Evolutionary conservation across 1,284 basidiomycete genomes (phyloP), one percentile per base, ranked within the genome.

Genomic region (Ustilago cynodontis): DNA sequence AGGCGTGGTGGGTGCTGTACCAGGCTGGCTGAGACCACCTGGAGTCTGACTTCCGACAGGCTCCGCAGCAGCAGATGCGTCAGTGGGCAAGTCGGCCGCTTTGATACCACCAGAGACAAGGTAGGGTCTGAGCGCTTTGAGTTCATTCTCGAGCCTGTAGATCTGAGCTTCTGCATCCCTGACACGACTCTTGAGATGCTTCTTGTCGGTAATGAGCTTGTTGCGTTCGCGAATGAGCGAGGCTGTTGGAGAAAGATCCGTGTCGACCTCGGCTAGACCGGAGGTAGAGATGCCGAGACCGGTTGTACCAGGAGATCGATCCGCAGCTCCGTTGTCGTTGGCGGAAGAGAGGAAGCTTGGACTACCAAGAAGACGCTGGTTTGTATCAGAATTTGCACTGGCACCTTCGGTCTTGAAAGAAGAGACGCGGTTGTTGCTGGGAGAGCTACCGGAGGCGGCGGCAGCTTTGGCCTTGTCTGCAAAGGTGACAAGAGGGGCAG

Each of bases 191-290:
- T 81, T 82, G 39, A 85, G 75, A 67, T 82, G 81, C 24, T 82
- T 81, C 55, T 82, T 85, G 56, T 86, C 85, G 11, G 82, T 78
- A 35, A 79, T 60, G 35, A 86, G 79, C 73, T 81, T 83, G 72
- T 81, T 84, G 24, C 83, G 68, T 68, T 86, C 82, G 33, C 74
- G 66, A 41, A 81, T 63, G 47, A 82, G 59, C n/a, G 77, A 71
- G 1, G 81, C 66, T 2, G 69, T 59, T 8, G 79, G 76, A 3
- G 76, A 80, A 33, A 68, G 60, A 37, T 79, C 65, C 22, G 65
- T 45, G 43, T 72, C 70, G 37, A 66, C 51, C 20, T 73, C 74
- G 33, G 45, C 57, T 1, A 69, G 66, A 35, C 60, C 69, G 1
- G 71, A 60, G 52, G 65, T 71, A 33, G 69, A 59, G 54, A 71